Evolutionary conservation across 2,329 filamentous ascomycete genomes (phyloP).

Genomic region (Fusarium scirpi): DNA sequence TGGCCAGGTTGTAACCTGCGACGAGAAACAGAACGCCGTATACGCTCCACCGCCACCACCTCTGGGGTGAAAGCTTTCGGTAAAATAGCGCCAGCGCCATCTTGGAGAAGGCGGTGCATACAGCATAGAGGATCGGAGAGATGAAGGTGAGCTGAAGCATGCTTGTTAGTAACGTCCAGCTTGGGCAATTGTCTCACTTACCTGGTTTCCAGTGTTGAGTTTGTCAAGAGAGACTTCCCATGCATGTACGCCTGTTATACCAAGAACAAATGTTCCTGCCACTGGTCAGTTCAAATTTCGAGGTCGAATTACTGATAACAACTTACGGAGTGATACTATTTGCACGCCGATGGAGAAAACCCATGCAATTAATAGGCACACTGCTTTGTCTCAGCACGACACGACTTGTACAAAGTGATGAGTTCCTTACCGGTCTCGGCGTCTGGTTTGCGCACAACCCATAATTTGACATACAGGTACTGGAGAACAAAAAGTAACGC

Average conservation of each 20-base stretch:
- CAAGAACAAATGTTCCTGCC: slow-evolving; percentile 28
- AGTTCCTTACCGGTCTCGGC: slow-evolving; percentile 36
- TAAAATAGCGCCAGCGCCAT: slow-evolving; percentile 56
- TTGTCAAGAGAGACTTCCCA: slow-evolving; percentile 49
- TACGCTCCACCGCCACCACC: slow-evolving; percentile 50
- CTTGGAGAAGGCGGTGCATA: slow-evolving; percentile 52
- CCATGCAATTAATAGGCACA: slow-evolving; percentile 37
- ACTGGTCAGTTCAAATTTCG: neutral
- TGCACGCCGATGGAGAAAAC: slow-evolving; percentile 41
- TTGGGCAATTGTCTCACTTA: neutral
- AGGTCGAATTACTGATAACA: neutral
- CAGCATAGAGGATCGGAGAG: slow-evolving; percentile 40
- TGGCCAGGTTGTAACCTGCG: slow-evolving; percentile 49
- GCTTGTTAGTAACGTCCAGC: neutral
- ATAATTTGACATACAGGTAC: slow-evolving; percentile 44
- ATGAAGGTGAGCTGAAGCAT: slow-evolving; percentile 39
- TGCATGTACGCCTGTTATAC: slow-evolving; percentile 46
- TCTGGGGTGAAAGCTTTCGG: slow-evolving; percentile 52
- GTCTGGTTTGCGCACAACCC: slow-evolving; percentile 35
- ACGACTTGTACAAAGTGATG: neutral
- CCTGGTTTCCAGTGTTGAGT: slow-evolving; percentile 28
- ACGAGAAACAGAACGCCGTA: slow-evolving; percentile 49
- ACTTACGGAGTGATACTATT: slow-evolving; percentile 31
- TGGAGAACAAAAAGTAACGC: slow-evolving; percentile 42
- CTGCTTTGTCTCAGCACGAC: slow-evolving; percentile 17